These are phyloP conservation scores for Cladorrhinum sp. DNA, from an alignment of 2,329 filamentous ascomycete species.

Conservation along the genomic window DNA sequence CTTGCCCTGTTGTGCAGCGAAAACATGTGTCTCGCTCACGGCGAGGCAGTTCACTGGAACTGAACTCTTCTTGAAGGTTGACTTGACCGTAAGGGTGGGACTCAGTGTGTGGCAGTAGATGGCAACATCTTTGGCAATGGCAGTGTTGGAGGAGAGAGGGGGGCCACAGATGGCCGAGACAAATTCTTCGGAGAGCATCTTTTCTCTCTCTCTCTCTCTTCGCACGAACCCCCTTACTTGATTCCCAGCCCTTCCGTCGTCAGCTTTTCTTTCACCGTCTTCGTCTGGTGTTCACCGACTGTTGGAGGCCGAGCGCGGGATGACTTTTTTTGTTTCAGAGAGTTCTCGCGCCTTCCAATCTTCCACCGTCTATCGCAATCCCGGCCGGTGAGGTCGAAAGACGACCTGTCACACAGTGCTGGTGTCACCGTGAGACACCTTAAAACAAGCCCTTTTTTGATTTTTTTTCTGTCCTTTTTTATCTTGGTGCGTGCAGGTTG, in stretches of 20 bases:
- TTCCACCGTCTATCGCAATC: conserved; percentile 1
- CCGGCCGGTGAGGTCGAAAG: neutral
- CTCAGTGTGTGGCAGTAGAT: conserved; percentile 83
- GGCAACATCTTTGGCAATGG: conserved; percentile 72
- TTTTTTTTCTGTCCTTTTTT: neutral
- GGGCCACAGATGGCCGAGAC: conserved; percentile 57
- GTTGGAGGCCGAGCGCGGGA: neutral
- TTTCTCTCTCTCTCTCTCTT: conserved; percentile 6
- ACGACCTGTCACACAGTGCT: neutral
- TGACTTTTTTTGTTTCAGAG: neutral
- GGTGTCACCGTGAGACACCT: conserved; percentile 7
- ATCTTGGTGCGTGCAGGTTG: neutral
- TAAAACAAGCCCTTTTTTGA: neutral
- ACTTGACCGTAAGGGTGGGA: conserved; percentile 70
- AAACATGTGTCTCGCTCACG: conserved; percentile 77
- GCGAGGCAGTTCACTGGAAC: conserved; percentile 76
- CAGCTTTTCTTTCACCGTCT: no score
- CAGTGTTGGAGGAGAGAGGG: conserved; percentile 58
- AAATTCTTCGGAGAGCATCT: conserved; percentile 61
- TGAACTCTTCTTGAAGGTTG: conserved; percentile 88
- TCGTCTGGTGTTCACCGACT: no score
- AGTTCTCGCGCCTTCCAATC: neutral
- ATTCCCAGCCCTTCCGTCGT: neutral
- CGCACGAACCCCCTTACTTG: neutral
- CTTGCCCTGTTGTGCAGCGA: conserved; percentile 87